Evolutionary conservation across 2,329 filamentous ascomycete species (phyloP).

Genomic region (Westerdykella ornata): DNA sequence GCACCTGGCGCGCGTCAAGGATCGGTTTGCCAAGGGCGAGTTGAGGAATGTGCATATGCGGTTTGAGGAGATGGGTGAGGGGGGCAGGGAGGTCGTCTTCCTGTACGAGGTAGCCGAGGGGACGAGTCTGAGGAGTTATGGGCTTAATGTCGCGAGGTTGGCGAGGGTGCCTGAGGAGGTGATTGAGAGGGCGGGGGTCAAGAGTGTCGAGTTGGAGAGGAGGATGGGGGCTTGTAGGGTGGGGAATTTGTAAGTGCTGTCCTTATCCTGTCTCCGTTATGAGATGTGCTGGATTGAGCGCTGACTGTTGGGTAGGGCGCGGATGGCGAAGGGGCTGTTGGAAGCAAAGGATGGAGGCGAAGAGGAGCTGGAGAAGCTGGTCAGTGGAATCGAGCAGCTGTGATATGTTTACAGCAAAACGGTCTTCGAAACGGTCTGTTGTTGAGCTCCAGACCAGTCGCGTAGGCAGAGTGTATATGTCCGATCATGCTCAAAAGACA

Average conservation of each 20-base stretch:
- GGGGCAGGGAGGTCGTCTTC: slow-evolving; percentile 76
- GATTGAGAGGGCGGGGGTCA: slow-evolving; percentile 69
- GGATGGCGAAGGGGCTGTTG: slow-evolving; percentile 18
- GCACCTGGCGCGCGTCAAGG: slow-evolving; percentile 66
- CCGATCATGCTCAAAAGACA: no score
- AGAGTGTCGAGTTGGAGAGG: slow-evolving; percentile 74
- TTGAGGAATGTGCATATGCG: slow-evolving; percentile 91
- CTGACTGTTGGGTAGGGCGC: slow-evolving; percentile 9
- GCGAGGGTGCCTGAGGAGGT: slow-evolving; percentile 73
- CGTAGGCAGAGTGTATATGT: no score
- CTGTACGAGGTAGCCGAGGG: slow-evolving; percentile 88
- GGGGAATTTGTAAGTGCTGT: slow-evolving; percentile 31
- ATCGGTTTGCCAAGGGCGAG: slow-evolving; percentile 57
- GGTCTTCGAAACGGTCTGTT: no score
- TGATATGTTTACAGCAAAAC: no score
- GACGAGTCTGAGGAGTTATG: slow-evolving; percentile 88
- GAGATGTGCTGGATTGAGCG: background rate
- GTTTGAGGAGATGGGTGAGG: slow-evolving; percentile 51
- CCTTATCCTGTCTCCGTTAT: background rate
- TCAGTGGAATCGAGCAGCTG: slow-evolving; percentile 42
- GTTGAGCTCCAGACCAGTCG: no score
- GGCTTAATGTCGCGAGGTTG: slow-evolving; percentile 82
- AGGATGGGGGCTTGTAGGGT: slow-evolving; percentile 39
- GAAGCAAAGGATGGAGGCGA: slow-evolving; percentile 17
- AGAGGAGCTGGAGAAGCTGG: slow-evolving; percentile 33